These are phyloP conservation scores for Cladophialophora immunda DNA, from an alignment of 2,329 filamentous ascomycete genomes.

Conservation along the genomic window DNA sequence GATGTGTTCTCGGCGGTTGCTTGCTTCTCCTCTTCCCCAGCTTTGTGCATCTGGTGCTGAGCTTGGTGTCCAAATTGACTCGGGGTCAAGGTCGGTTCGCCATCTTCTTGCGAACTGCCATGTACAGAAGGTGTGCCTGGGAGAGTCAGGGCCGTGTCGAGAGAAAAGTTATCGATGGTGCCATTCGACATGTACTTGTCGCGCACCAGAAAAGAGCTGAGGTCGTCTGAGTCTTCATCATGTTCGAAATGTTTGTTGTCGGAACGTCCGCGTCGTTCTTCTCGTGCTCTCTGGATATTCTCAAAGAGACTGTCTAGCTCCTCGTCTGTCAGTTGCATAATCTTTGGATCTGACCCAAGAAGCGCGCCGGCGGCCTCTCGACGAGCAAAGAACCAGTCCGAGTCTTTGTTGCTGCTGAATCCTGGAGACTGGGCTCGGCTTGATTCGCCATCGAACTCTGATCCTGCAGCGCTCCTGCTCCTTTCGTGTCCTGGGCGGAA, in stretches of 20 bases:
- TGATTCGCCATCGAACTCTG: constrained; percentile 75
- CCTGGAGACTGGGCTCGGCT: constrained; percentile 83
- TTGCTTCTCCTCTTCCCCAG: constrained; percentile 76
- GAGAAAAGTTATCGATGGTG: constrained; percentile 92
- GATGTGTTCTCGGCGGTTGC: constrained; percentile 75
- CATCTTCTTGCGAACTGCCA: constrained; percentile 59
- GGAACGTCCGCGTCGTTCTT: constrained; percentile 76
- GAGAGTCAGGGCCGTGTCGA: constrained; percentile 93
- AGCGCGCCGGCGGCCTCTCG: constrained; percentile 92
- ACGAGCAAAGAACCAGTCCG: constrained; percentile 93
- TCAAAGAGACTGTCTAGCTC: constrained; percentile 94
- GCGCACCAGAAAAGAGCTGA: constrained; percentile 83
- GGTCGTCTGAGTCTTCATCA: constrained; percentile 89
- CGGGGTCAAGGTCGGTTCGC: constrained; percentile 68
- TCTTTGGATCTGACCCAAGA: constrained; percentile 88
- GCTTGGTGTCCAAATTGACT: constrained; percentile 83
- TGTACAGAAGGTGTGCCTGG: constrained; percentile 84
- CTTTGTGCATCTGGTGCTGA: constrained; percentile 83
- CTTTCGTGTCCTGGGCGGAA: constrained; percentile 76
- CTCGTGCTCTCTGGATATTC: constrained; percentile 87
- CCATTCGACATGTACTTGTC: constrained; percentile 97
- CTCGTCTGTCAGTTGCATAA: constrained; percentile 88
- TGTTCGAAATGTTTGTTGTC: constrained; percentile 62
- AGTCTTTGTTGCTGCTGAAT: constrained; percentile 74
- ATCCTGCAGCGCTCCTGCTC: constrained; percentile 78